phyloP scores from a whole-genome alignment of 139 green algal species.

The Spirogloea muscicola region DNA sequence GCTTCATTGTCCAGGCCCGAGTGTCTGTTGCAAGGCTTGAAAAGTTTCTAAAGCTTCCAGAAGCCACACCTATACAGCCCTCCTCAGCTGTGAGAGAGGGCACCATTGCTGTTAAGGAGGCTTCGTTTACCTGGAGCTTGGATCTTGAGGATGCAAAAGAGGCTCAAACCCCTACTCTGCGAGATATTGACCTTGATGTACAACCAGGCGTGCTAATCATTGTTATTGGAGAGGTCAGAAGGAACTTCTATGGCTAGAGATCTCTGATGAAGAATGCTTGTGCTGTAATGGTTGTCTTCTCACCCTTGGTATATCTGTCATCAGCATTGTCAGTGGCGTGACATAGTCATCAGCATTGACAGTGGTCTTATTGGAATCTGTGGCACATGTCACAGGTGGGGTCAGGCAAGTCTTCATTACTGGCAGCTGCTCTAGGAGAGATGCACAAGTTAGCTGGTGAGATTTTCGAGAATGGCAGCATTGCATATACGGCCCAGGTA shows the following conservation, averaged over 20 bases:
- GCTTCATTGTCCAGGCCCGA: constrained; percentile 35
- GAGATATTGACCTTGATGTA: constrained; percentile 25
- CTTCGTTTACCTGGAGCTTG: background rate
- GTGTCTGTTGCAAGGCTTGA: constrained; percentile 28
- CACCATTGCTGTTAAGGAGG: constrained; percentile 7
- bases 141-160: background rate
- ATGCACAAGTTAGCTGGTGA: constrained; percentile 7
- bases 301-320: no score
- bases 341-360: no score
- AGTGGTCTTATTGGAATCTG: no score
- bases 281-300: no score
- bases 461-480: constrained; percentile 11
- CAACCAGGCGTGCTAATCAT: constrained; percentile 22
- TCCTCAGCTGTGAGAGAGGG: background rate
- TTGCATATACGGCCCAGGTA: constrained; percentile 47
- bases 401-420: constrained; percentile 49
- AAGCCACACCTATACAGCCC: constrained; percentile 5
- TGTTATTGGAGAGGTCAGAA: constrained; percentile 37
- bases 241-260: no score
- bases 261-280: no score
- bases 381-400: no score
- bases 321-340: no score
- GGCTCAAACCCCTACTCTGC: constrained; percentile 1
- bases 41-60: constrained; percentile 35
- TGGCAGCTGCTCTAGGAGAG: constrained; percentile 46